These are phyloP conservation scores for Rhynchosporium secalis DNA, from an alignment of 2,329 filamentous ascomycete species.

Conservation along the genomic window DNA sequence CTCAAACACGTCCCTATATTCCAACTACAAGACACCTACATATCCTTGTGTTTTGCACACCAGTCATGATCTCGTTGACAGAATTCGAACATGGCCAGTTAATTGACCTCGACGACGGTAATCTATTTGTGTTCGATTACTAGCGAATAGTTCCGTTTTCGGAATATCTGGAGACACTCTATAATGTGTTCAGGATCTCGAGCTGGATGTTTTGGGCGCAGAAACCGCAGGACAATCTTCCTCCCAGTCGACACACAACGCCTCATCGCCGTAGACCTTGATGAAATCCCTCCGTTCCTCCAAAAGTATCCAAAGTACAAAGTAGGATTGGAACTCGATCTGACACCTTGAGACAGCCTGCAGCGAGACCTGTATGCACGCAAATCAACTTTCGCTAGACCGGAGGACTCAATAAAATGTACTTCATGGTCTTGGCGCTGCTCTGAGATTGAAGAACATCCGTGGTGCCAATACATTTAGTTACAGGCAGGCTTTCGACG, in stretches of 20 bases:
- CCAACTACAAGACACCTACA: conserved; percentile 20
- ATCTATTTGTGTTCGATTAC: conserved; percentile 18
- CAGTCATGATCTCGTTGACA: conserved; percentile 19
- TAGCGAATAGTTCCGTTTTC: neutral
- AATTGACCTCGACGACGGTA: neutral
- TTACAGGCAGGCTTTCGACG: conserved; percentile 26
- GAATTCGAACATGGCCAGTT: conserved; percentile 11
- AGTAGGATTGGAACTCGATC: neutral
- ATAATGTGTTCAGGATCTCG: conserved; percentile 17
- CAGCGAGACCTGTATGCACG: conserved; percentile 11
- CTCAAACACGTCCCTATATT: conserved; percentile 28
- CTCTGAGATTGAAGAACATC: conserved; percentile 22
- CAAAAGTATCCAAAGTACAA: neutral
- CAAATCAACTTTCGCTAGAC: neutral
- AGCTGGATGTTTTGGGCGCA: conserved; percentile 23
- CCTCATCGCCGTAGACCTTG: neutral
- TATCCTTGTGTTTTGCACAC: conserved; percentile 23
- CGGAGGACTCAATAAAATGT: conserved; percentile 19
- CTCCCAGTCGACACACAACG: conserved; percentile 10
- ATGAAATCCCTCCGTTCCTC: conserved; percentile 4
- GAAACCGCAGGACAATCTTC: conserved; percentile 19
- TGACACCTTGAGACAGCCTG: conserved; percentile 3
- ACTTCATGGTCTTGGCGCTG: conserved; percentile 27
- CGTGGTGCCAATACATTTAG: conserved; percentile 26
- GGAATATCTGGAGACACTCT: conserved; percentile 5